A percentile compares a stretch with the other conserved stretches of the same genome.
phyloP scores from a whole-genome alignment of 768 basidiomycete species.

The Paxillus ammoniavirescens region DNA sequence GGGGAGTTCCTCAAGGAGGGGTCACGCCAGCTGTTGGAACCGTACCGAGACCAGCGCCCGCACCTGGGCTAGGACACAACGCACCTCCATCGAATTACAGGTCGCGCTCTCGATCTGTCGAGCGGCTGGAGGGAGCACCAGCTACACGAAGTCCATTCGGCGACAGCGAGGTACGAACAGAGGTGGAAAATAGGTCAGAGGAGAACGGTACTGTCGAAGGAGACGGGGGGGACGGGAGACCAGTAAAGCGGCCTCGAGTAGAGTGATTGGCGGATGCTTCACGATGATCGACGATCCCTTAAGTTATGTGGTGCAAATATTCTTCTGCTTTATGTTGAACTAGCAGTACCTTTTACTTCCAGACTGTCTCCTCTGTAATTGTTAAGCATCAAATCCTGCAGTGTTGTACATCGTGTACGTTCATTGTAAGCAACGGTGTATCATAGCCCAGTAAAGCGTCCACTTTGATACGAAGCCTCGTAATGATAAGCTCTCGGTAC shows the following conservation, averaged over 20 bases:
- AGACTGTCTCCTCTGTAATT: neutral
- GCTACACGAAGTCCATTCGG: constrained; percentile 9
- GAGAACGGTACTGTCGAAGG: constrained; percentile 14
- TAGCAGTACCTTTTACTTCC: neutral
- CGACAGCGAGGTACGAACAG: constrained; percentile 21
- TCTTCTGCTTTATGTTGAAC: constrained; percentile 3
- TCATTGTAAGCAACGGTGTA: too few species aligned
- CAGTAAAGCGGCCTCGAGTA: constrained; percentile 31
- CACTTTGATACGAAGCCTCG: too few species aligned
- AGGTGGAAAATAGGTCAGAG: constrained; percentile 17
- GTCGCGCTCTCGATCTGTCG: constrained; percentile 28
- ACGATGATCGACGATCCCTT: neutral
- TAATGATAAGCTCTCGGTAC: too few species aligned
- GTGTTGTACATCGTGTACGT: too few species aligned
- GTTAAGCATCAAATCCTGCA: too few species aligned
- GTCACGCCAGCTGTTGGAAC: constrained; percentile 1
- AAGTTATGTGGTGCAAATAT: neutral
- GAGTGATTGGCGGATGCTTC: constrained; percentile 19
- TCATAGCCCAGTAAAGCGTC: too few species aligned
- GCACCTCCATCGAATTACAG: constrained; percentile 6
- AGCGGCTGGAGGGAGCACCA: constrained; percentile 21
- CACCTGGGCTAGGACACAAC: constrained; percentile 1
- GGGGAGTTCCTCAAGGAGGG: constrained; percentile 32
- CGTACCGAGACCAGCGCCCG: constrained; percentile 19
- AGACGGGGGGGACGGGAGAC: constrained; percentile 23